Evolutionary conservation across 2,329 filamentous ascomycete genomes (phyloP), one percentile per base, ranked within the genome.

Genomic region (Penicillium sp.): DNA sequence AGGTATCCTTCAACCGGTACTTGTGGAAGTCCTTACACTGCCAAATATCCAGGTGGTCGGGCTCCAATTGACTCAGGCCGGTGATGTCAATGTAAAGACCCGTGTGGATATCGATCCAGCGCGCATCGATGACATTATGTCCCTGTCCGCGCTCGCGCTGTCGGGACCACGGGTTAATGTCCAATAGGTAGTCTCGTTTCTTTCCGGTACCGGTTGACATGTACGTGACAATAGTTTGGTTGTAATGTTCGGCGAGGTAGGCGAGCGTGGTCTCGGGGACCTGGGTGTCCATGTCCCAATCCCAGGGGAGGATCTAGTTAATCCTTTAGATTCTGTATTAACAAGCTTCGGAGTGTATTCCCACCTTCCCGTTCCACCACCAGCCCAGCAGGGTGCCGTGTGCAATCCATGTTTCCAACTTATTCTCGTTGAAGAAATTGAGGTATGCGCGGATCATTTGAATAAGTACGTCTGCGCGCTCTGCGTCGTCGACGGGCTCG

Each of bases 21-120:
- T 79, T 76, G 71, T 95, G 90, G 63, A 81, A 80, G 66, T 94
- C 92, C 76, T 92, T 92, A 74, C 89, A 92, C 63, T 82, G 84
- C 83, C 87, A 89, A 27, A 88, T 69, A 6, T 87, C 87, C 0
- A 88, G 87, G 18, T 74, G 63, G 2, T 69, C 74, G 0, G 81
- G 79, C 28, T 89, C 78, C 18, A 86, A 81, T 74, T 90, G 86
- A 45, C 82, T 82, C 31, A 94, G 73, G 11, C 83, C 89, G 0
- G 90, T 94, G 64, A 95, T 90, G 69, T 94, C 89, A 69, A 94
- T 85, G 69, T 88, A 95, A 64, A 92, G 79, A 43, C 89, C 89
- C 62, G 86, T 94, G 49, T 75, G 71, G 52, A 80, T 79, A 69
- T 94, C 89, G 65, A 94, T 89, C 88, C 88, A 95, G 41, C 90